These are phyloP conservation scores for Penicillium lagena DNA, from an alignment of 495 filamentous ascomycete genomes.

Conservation along the genomic window DNA sequence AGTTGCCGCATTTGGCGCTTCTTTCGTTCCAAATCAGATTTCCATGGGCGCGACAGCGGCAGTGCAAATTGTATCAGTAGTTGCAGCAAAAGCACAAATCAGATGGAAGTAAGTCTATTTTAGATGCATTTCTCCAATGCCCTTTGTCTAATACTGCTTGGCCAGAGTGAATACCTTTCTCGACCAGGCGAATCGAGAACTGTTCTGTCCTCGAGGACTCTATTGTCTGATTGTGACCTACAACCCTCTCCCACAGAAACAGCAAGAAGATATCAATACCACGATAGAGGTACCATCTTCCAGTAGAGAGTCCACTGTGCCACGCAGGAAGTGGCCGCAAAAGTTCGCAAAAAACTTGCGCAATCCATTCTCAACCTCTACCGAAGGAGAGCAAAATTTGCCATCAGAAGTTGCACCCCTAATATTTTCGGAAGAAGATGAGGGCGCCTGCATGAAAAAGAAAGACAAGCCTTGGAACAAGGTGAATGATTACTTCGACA, in stretches of 20 bases:
- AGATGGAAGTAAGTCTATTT: conserved; percentile 3
- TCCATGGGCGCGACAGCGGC: conserved; percentile 9
- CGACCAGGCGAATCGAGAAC: conserved; percentile 13
- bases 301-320: too few relatives aligned
- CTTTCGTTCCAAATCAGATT: conserved; percentile 8
- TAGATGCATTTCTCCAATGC: neutral
- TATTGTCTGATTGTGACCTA: conserved; percentile 20
- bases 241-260: conserved; percentile 10
- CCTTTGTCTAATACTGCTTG: neutral
- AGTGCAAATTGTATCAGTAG: conserved; percentile 13
- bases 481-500: conserved; percentile 1
- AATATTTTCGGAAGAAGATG: neutral
- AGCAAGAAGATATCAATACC: neutral
- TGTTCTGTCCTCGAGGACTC: conserved; percentile 19
- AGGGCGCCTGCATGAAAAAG: neutral
- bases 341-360: neutral
- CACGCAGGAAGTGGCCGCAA: neutral
- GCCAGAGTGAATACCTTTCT: conserved; percentile 16
- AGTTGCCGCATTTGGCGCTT: conserved; percentile 8
- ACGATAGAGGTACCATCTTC: neutral
- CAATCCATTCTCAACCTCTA: neutral
- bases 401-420: neutral
- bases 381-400: conserved; percentile 1
- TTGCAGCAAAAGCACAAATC: conserved; percentile 11
- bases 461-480: conserved; percentile 1